Percentiles rank a stretch among this genome's conserved stretches.
Conservation (phyloP, 2,329 filamentous ascomycete species). For the Colletotrichum abscissum region DNA sequence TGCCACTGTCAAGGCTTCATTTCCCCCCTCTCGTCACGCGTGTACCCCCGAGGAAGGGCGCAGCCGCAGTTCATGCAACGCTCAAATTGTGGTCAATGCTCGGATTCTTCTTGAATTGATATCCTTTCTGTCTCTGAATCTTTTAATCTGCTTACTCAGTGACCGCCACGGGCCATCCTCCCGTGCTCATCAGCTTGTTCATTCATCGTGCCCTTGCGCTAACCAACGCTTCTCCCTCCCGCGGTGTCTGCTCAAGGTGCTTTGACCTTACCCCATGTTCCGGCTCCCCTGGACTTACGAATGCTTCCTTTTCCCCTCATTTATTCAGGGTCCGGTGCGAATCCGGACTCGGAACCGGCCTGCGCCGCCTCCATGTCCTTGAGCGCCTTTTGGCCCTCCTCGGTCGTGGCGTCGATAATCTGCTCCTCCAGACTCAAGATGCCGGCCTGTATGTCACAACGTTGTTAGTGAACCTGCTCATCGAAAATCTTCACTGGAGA, state of each 20-base stretch:
- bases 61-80: slow-evolving; percentile 8
- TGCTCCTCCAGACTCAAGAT: slow-evolving; percentile 93
- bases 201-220: not conserved
- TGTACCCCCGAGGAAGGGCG: not conserved
- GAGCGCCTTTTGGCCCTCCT: slow-evolving; percentile 82
- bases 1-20: not conserved
- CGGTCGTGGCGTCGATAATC: slow-evolving; percentile 94
- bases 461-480: slow-evolving; percentile 41
- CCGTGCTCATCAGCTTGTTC: not conserved
- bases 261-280: not conserved
- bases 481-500: not conserved
- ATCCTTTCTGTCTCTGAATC: not conserved
- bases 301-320: not conserved
- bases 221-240: not conserved
- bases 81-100: slow-evolving; percentile 15
- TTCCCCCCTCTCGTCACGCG: too few relatives aligned
- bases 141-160: not conserved
- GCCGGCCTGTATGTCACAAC: slow-evolving; percentile 65
- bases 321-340: slow-evolving; percentile 55
- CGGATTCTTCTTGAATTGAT: not conserved
- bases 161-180: not conserved
- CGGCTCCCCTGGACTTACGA: not conserved
- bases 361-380: slow-evolving; percentile 75
- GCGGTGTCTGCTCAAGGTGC: not conserved
- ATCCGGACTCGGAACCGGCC: slow-evolving; percentile 44